Percentiles rank a stretch among this genome's conserved stretches.
Evolutionary conservation across 768 basidiomycete species (phyloP).

Genomic region (Kwoniella dejecticola): DNA sequence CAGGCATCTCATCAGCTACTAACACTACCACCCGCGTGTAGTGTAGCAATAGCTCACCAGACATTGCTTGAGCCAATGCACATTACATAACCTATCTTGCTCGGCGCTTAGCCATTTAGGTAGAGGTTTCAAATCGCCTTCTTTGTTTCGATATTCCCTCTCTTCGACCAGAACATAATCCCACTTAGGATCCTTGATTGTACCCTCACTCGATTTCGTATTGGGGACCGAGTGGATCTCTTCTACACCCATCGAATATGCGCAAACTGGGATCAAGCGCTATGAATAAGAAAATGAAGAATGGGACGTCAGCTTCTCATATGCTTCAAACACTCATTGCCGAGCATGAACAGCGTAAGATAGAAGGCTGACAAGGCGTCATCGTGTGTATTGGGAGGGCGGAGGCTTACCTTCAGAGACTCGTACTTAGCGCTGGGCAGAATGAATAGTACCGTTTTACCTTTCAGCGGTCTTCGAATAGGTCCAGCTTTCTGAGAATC

Average conservation of each 20-base stretch:
- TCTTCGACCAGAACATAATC: slow-evolving; percentile 38
- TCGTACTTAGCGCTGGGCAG: slow-evolving; percentile 16
- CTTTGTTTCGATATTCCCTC: slow-evolving; percentile 16
- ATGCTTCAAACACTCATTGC: no score
- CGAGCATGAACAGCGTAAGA: no score
- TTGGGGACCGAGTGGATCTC: slow-evolving; percentile 56
- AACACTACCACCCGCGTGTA: background rate
- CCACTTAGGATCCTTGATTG: slow-evolving; percentile 20
- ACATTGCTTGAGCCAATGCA: slow-evolving; percentile 52
- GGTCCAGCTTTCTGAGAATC: slow-evolving; percentile 47
- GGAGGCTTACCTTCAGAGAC: slow-evolving; percentile 23
- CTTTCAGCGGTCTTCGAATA: slow-evolving; percentile 27
- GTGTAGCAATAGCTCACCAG: no score
- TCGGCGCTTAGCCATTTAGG: background rate
- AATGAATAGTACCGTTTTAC: slow-evolving; percentile 33
- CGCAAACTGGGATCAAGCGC: slow-evolving; percentile 64
- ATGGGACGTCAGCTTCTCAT: no score
- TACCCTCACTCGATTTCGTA: slow-evolving; percentile 10
- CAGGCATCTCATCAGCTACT: background rate
- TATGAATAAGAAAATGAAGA: background rate
- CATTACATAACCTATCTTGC: slow-evolving; percentile 28
- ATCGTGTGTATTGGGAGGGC: background rate
- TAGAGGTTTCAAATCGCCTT: background rate
- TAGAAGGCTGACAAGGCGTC: background rate
- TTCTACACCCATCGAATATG: slow-evolving; percentile 75